Evolutionary conservation across 441 rosid species (phyloP), one percentile per base, ranked within the genome.

Genomic region (Populus hybrid): DNA sequence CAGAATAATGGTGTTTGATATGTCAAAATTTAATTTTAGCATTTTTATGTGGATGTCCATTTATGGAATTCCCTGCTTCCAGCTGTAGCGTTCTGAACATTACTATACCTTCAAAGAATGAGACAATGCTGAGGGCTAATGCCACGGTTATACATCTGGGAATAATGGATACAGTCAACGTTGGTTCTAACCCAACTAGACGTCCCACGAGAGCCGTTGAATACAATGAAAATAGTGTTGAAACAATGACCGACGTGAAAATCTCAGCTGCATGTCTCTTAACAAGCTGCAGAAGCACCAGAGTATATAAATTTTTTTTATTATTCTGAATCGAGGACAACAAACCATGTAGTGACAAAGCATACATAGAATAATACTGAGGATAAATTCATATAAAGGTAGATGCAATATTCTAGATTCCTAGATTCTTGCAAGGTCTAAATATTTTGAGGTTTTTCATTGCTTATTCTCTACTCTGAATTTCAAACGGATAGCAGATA

Each of bases 191-290:
- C 23, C 93, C 94, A 0, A 88, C 86, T 38, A 94, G 86, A 77
- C 97, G 97, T 74, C 99, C 99, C 66, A 73, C 76, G 67, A 95
- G 83, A 75, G 99, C 98, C n/a, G 99, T 95, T 24, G 97, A 95
- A 83, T 95, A 95, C 81, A 95, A 86, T 4, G 99, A 95, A 88
- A 95, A 94, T 24, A 94, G 4, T 1, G 98, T 88, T 67, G 99
- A 80, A 35, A 94, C n/a, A 1, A 91, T 90, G 79, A 95, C 93
- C 16, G 98, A 94, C 12, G 91, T 87, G 85, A 95, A 95, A 73
- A 95, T 95, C 83, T 95, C 98, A 84, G 99, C 93, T 18, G 99
- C 99, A 35, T 95, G 99, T 80, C 97, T 89, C 86, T 91, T 95
- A 1, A 95, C 94, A 21, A 94, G 98, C 99, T 94, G 98, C 83